A percentile compares a stretch with the other conserved stretches of the same genome.
Conservation (phyloP, 1,139 yeast genomes). For the Yamadazyma trypodendri region DNA sequence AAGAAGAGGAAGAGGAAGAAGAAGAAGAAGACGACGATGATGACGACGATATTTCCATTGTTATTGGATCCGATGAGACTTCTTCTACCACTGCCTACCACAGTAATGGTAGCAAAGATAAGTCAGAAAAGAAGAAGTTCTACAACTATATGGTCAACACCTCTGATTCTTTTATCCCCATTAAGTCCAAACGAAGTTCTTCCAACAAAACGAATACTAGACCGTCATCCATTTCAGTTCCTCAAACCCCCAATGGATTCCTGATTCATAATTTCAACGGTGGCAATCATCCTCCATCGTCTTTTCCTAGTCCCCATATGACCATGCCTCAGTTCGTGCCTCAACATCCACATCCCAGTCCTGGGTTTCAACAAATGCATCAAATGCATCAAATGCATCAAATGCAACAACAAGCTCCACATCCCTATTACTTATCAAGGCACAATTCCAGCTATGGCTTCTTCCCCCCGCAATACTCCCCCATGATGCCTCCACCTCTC, state of each 20-base stretch:
- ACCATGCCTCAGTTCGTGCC: conserved; percentile 2
- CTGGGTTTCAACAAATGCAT: conserved; percentile 5
- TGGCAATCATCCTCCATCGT: background rate
- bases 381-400: conserved; percentile 1
- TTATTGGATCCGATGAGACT: conserved; percentile 41
- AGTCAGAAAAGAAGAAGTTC: conserved; percentile 13
- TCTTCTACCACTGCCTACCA: conserved; percentile 25
- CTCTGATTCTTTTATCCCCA: conserved; percentile 22
- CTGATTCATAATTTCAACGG: conserved; percentile 2
- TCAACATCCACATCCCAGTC: conserved; percentile 6
- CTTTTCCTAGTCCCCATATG: conserved; percentile 10
- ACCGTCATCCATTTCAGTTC: conserved; percentile 8
- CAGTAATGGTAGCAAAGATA: conserved; percentile 9
- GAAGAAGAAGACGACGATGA: conserved; percentile 35
- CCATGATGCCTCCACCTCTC: conserved; percentile 12
- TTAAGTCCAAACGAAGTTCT: conserved; percentile 21
- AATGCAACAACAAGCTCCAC: conserved; percentile 1
- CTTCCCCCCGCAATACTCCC: conserved; percentile 8
- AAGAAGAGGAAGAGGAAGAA: conserved; percentile 23
- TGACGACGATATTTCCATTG: conserved; percentile 45
- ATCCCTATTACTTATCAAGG: conserved; percentile 11
- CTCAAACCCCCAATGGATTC: conserved; percentile 13
- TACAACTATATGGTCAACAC: conserved; percentile 18
- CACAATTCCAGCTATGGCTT: conserved; percentile 11
- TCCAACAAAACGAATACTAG: conserved; percentile 21